Percentiles rank a stretch among this genome's conserved stretches.
phyloP scores from a whole-genome alignment of 441 rosid species.

The Pelargonium myrrhifolium region DNA sequence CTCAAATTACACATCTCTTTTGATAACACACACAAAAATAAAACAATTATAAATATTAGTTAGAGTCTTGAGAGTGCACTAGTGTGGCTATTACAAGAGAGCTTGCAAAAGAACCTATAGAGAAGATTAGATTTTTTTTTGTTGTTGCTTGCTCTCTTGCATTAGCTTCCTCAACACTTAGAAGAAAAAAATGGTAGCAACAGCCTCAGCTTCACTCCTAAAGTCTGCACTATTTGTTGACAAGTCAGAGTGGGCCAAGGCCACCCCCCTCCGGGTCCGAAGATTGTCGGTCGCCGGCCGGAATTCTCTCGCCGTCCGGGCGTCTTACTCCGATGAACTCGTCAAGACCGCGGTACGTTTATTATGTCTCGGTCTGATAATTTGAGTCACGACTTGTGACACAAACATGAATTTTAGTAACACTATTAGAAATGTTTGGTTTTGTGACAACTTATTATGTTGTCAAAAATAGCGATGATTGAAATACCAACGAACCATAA shows the following conservation, averaged over 20 bases:
- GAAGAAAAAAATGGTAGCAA: background rate
- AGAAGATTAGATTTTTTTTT: background rate
- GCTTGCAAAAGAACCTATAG: background rate
- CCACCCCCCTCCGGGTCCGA: background rate
- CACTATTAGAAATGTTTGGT: too few species aligned
- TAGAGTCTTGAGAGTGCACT: background rate
- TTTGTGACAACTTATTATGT: too few species aligned
- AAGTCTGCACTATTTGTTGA: background rate
- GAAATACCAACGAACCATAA: too few species aligned
- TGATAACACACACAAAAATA: background rate
- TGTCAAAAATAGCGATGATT: too few species aligned
- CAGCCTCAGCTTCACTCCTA: background rate
- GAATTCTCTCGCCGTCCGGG: slow-evolving; percentile 50
- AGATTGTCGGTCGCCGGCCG: background rate
- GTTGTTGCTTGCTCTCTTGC: too few species aligned
- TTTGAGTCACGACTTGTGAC: too few species aligned
- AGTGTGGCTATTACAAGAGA: background rate
- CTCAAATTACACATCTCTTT: background rate
- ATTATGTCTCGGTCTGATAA: too few species aligned
- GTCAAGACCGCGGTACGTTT: slow-evolving; percentile 77
- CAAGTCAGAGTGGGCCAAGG: background rate
- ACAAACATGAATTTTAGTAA: too few species aligned
- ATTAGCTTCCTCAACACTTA: background rate
- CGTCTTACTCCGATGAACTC: slow-evolving; percentile 78
- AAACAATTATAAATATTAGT: background rate